phyloP scores from a whole-genome alignment of 176 grass and related monocot genomes.

The Zoysia japonica region DNA sequence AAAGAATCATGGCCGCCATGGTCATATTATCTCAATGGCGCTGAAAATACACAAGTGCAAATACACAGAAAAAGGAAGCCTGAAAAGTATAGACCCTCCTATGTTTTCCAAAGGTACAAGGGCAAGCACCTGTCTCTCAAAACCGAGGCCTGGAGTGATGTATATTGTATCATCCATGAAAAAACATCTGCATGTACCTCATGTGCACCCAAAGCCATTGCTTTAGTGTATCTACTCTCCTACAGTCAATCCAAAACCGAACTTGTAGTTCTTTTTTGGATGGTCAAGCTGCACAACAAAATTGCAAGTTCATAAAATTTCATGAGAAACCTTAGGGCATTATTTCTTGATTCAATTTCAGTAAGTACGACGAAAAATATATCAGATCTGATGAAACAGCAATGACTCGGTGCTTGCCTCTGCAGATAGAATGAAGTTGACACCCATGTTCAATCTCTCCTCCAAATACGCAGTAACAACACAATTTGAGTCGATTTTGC shows the following conservation, averaged over 20 bases:
- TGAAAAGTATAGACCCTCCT: constrained; percentile 24
- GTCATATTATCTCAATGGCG: constrained; percentile 45
- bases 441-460: constrained; percentile 96
- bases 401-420: constrained; percentile 53
- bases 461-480: constrained; percentile 83
- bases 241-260: constrained; percentile 93
- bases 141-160: constrained; percentile 26
- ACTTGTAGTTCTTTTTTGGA: constrained; percentile 98
- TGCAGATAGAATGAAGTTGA: constrained; percentile 95
- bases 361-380: neutral
- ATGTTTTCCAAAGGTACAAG: constrained; percentile 23
- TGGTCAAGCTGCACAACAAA: constrained; percentile 81
- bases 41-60: constrained; percentile 29
- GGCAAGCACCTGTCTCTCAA: constrained; percentile 26
- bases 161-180: constrained; percentile 7
- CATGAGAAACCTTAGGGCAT: neutral
- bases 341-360: neutral
- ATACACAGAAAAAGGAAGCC: constrained; percentile 29
- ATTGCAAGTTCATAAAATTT: constrained; percentile 33
- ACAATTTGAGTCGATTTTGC: constrained; percentile 90
- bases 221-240: constrained; percentile 66
- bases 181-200: constrained; percentile 24
- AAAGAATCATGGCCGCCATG: constrained; percentile 62
- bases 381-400: neutral
- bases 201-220: constrained; percentile 19